Conservation (phyloP, 1,139 yeast species). For the Blastobotrys arbuscula region DNA sequence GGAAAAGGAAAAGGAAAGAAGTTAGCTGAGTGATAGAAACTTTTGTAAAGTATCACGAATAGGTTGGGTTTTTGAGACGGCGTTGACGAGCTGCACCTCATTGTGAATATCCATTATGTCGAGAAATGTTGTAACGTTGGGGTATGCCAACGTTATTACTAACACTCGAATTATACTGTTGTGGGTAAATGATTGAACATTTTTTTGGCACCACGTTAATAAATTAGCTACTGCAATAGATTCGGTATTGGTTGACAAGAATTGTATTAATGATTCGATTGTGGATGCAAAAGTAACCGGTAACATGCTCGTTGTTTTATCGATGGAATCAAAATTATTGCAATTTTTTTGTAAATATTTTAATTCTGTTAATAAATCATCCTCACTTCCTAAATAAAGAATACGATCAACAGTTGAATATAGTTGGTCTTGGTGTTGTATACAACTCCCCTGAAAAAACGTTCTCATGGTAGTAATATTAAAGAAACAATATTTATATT, state of each 20-base stretch:
- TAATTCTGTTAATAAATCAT: background rate
- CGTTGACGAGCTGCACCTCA: background rate
- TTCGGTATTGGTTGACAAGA: background rate
- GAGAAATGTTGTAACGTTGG: background rate
- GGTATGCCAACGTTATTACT: background rate
- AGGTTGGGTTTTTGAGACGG: background rate
- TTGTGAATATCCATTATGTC: background rate
- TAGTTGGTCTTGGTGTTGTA: background rate
- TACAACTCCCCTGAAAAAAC: background rate
- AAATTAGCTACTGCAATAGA: background rate
- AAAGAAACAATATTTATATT: too few relatives aligned
- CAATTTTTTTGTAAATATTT: background rate
- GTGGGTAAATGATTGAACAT: background rate
- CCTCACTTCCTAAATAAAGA: background rate
- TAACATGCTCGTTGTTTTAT: background rate
- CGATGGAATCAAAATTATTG: background rate
- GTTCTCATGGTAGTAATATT: background rate
- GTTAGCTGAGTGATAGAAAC: too few relatives aligned
- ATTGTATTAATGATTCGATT: background rate
- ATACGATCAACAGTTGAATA: background rate
- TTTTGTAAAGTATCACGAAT: background rate
- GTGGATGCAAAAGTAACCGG: background rate
- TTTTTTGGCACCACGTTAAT: background rate
- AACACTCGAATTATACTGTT: background rate
- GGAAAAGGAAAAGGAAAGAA: slow-evolving; percentile 22